phyloP scores from a whole-genome alignment of 176 grass and related monocot genomes.

The Aechmea fasciata region DNA sequence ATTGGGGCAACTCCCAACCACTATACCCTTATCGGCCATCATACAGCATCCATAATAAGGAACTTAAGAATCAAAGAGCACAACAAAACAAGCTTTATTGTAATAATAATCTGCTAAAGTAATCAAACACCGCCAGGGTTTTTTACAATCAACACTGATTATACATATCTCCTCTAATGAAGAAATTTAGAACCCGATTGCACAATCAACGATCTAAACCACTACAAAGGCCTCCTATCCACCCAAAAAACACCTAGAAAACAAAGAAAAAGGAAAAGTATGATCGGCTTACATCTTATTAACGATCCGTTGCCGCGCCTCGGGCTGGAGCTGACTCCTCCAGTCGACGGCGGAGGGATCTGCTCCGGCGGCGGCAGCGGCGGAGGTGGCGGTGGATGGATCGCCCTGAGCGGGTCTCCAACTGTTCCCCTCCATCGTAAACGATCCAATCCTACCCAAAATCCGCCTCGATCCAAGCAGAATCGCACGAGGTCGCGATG shows the following conservation, averaged over 20 bases:
- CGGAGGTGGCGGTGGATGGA: conserved; percentile 7
- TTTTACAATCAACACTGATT: too few species aligned
- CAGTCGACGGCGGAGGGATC: conserved; percentile 41
- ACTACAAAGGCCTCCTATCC: neutral
- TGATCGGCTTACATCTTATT: conserved; percentile 55
- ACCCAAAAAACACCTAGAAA: neutral
- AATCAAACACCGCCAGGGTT: too few species aligned
- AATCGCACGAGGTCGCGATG: too few species aligned
- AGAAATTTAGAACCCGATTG: neutral
- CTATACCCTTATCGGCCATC: too few species aligned
- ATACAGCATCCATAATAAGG: too few species aligned
- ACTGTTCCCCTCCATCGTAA: neutral
- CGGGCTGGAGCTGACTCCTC: conserved; percentile 60
- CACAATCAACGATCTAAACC: neutral
- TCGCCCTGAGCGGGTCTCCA: neutral
- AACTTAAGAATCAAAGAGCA: too few species aligned
- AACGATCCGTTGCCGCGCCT: conserved; percentile 63
- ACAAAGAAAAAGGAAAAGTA: neutral
- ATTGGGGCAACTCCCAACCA: too few species aligned
- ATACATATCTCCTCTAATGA: too few species aligned
- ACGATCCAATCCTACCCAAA: neutral
- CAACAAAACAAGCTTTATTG: too few species aligned
- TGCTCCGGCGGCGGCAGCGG: conserved; percentile 19
- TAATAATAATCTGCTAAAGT: too few species aligned
- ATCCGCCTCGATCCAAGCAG: neutral